Percentiles rank a stretch among this genome's conserved stretches.
phyloP scores from a whole-genome alignment of 768 basidiomycete species.

The Mycena chlorophos region DNA sequence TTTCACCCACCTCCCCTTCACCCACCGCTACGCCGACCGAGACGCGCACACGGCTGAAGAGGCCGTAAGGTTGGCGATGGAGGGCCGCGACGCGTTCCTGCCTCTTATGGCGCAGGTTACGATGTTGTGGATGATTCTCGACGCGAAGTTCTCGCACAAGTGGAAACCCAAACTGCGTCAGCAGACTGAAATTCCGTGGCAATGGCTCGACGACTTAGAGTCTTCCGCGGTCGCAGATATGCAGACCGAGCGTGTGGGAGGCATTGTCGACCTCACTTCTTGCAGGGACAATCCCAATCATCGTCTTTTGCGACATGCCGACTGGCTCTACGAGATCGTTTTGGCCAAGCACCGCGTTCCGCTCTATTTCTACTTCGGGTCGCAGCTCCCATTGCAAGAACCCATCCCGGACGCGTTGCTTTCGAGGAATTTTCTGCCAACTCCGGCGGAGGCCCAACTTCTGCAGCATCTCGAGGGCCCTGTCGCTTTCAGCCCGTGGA shows the following conservation, averaged over 20 bases:
- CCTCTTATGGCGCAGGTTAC: background rate
- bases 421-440: conserved; percentile 3
- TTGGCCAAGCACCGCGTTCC: conserved; percentile 14
- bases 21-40: background rate
- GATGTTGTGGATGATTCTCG: background rate
- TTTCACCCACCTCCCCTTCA: background rate
- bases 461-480: conserved; percentile 3
- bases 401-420: conserved; percentile 11
- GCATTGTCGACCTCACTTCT: conserved; percentile 16
- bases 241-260: conserved; percentile 14
- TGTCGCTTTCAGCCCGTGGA: conserved; percentile 14
- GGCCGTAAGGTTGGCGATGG: background rate
- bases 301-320: conserved; percentile 7
- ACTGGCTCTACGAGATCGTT: conserved; percentile 14
- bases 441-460: background rate
- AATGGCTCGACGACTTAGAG: background rate
- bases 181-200: background rate
- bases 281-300: conserved; percentile 10
- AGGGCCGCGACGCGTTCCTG: background rate
- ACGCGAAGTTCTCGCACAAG: no score
- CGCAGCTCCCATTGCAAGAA: conserved; percentile 6
- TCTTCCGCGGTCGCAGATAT: conserved; percentile 15
- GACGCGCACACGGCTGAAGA: background rate
- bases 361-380: conserved; percentile 17
- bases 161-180: background rate